Percentiles rank a stretch among this genome's conserved stretches.
These are phyloP conservation scores for Exserohilum rostratum DNA, from an alignment of 2,329 filamentous ascomycete species.

Conservation along the genomic window DNA sequence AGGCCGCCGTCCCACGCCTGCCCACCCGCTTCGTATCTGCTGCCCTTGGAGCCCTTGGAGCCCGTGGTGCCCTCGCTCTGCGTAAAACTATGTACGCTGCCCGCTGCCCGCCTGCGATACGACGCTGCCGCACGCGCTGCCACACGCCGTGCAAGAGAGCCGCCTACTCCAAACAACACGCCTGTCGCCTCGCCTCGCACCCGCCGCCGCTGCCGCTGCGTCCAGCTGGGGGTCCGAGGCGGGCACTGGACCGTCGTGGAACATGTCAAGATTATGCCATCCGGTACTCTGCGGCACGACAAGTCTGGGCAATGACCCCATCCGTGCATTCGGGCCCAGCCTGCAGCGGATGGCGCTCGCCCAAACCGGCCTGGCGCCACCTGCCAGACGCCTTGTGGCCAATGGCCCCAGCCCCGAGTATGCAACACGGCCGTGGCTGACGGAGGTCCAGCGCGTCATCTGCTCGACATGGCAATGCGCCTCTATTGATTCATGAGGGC, in stretches of 20 bases:
- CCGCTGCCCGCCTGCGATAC: too few relatives aligned
- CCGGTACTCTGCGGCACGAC: conserved; percentile 11
- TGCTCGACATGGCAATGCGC: too few relatives aligned
- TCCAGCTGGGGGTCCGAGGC: too few relatives aligned
- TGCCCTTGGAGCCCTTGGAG: too few relatives aligned
- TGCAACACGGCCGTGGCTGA: not conserved
- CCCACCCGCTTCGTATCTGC: conserved; percentile 8
- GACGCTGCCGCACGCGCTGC: too few relatives aligned
- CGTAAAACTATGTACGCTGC: too few relatives aligned
- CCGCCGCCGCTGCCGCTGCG: not conserved
- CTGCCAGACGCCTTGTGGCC: conserved; percentile 3
- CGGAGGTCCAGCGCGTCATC: conserved; percentile 5
- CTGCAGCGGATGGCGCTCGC: conserved; percentile 11
- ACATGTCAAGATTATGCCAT: conserved; percentile 9
- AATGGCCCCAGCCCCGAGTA: conserved; percentile 1
- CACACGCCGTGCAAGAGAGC: not conserved
- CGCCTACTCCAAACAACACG: too few relatives aligned
- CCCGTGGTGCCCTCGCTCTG: too few relatives aligned
- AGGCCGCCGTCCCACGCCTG: conserved; percentile 7
- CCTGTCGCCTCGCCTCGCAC: too few relatives aligned
- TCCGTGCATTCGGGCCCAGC: conserved; percentile 19
- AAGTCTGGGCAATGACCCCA: conserved; percentile 18
- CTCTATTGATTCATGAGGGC: too few relatives aligned
- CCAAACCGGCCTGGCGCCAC: conserved; percentile 8
- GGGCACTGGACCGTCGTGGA: not conserved